phyloP scores from a whole-genome alignment of 306 rosid species.

The Quercus parvula region DNA sequence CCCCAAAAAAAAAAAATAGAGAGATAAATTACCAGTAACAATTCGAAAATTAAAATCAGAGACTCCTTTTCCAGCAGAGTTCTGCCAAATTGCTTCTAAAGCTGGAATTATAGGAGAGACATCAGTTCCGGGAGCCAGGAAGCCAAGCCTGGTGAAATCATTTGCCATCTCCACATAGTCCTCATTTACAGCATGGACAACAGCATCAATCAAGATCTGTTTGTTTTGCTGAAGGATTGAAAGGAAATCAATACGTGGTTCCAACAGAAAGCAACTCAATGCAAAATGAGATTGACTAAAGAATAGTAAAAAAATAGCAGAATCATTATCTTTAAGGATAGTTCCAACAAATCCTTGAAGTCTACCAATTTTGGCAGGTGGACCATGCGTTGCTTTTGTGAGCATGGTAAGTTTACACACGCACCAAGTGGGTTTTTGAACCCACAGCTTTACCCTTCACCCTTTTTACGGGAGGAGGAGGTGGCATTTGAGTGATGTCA shows the following conservation, averaged over 20 bases:
- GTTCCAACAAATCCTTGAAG: background rate
- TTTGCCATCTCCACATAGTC: slow-evolving; percentile 98
- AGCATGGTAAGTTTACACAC: background rate
- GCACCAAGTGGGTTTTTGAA: too few relatives aligned
- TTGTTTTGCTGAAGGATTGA: slow-evolving; percentile 79
- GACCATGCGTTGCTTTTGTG: background rate
- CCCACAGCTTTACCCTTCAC: too few relatives aligned
- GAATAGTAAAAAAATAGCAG: background rate
- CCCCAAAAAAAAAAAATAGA: background rate
- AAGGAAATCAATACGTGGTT: slow-evolving; percentile 22
- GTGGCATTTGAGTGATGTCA: background rate
- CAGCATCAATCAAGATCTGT: slow-evolving; percentile 95
- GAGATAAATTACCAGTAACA: slow-evolving; percentile 68
- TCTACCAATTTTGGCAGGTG: background rate
- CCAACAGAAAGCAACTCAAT: background rate
- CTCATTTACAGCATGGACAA: slow-evolving; percentile 97
- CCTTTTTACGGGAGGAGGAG: too few relatives aligned
- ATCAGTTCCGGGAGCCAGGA: slow-evolving; percentile 93
- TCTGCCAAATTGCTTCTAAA: slow-evolving; percentile 98
- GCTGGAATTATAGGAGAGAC: slow-evolving; percentile 97
- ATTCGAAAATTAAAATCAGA: slow-evolving; percentile 93
- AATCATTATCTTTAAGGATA: background rate
- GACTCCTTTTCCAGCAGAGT: slow-evolving; percentile 93
- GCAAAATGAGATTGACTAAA: background rate
- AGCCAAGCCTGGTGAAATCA: slow-evolving; percentile 97